Evolutionary conservation across 495 filamentous ascomycete genomes (phyloP), one percentile per base, ranked within the genome.

Genomic region (Letharia lupina): DNA sequence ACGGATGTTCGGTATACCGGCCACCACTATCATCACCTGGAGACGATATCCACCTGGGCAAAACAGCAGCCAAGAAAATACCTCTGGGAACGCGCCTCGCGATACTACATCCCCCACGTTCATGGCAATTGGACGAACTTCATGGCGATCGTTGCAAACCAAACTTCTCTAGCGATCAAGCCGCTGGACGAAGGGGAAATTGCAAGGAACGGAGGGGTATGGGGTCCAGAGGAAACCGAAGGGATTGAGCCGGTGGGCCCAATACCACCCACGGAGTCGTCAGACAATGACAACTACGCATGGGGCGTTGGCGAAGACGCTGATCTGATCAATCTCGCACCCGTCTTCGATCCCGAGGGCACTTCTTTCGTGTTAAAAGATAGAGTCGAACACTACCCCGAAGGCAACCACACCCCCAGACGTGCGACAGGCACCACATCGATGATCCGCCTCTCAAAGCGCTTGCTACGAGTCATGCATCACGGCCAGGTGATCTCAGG

Each of bases 231-330:
- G 2, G 73, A 79, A 5, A 67, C 81, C 1, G 71, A 79, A 1
- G 78, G 79, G 28, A 81, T 89, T 61, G 77, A 75, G 31, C 86
- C 87, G 0, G 68, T 85, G 35, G 89, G 88, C 33, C 86, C 85
- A 8, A 73, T 77, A 12, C 82, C 85, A 0, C 87, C 87, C 31
- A 80, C 83, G 0, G 60, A 70, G 16, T 68, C 76, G 0, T 78
- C 86, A 5, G 77, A 82, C 31, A 70, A 85, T 5, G 89, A 91
- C 72, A 71, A 83, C 45, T 90, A 86, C 72, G 69, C 78, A 61
- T 91, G 88, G 89, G 89, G 89, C 35, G 83, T 89, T 20, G 86
- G 82, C 61, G 89, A 91, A 75, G 86, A 89, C 61, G 89, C 89
- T 31, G 89, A 93, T 71, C 76, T 88, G 65, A 89, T 91, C 67